phyloP scores from a whole-genome alignment of 805 yeast genomes.

The Barnettozyma californica region DNA sequence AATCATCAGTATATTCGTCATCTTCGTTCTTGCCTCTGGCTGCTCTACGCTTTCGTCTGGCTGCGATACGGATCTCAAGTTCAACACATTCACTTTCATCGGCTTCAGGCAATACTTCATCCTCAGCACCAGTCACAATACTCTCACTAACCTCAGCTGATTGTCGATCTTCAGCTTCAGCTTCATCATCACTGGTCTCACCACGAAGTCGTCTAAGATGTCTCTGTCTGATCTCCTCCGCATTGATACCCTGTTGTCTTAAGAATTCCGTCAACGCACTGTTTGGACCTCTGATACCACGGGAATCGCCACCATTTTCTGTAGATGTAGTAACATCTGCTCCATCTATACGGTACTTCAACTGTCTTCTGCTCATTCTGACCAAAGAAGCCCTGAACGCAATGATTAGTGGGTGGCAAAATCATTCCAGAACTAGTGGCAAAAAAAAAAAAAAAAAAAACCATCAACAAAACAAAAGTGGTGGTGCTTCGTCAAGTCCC shows the following conservation, averaged over 20 bases:
- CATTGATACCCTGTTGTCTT: conserved; percentile 82
- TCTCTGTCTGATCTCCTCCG: conserved; percentile 62
- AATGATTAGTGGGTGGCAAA: conserved; percentile 5
- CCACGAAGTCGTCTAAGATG: conserved; percentile 28
- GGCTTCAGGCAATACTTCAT: conserved; percentile 13
- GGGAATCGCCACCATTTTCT: conserved; percentile 11
- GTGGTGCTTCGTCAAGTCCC: neutral
- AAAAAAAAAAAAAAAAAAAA: conserved; percentile 2
- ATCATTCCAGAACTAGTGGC: neutral
- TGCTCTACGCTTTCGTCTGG: conserved; percentile 37
- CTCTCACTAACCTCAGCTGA: conserved; percentile 27
- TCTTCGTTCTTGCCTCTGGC: conserved; percentile 29
- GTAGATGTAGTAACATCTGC: conserved; percentile 8
- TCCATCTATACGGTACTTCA: conserved; percentile 21
- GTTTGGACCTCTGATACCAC: conserved; percentile 51
- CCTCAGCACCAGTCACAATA: conserved; percentile 8
- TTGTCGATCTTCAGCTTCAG: conserved; percentile 13
- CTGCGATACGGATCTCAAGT: conserved; percentile 33
- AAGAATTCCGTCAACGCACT: conserved; percentile 88
- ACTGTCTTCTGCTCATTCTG: conserved; percentile 25
- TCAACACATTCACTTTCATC: conserved; percentile 29
- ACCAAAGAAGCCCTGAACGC: neutral
- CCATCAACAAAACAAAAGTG: neutral
- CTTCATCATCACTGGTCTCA: conserved; percentile 17
- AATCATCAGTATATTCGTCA: conserved; percentile 34